Base-by-base conservation (phyloP, 768 basidiomycete species). In the Tricholoma terreum region DNA sequence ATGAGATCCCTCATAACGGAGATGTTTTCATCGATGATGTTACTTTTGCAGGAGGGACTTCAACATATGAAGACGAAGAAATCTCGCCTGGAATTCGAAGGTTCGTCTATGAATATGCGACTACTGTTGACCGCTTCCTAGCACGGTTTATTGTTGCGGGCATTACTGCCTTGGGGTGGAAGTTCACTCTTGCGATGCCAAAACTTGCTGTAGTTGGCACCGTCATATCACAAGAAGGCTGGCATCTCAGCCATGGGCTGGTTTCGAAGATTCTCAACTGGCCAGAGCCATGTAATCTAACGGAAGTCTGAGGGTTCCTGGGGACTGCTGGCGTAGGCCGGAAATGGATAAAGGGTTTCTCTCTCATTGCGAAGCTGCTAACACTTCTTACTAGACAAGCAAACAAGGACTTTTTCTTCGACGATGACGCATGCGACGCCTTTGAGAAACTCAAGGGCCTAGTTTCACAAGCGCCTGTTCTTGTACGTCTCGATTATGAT, bases 401-500 rank as follows among this genome's bases (percentile, higher is more conserved):
- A 1, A 55, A 60, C 1, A 5, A 31, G 1, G 63, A 69, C 3
- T 77, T 77, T 53, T 35, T 22, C 9, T 73, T 74, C 55, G 57
- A 57, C 10, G 55, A 63, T 1, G 52, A 61, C 3, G 59, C 65
- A 12, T 50, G 59, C 3, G 56, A 62, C 12, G 71, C 73, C 0
- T 61, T 72, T 42, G 55, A 71, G 0, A 33, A 27, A 1, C 56
- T 75, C 0, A 74, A 76, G 50, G 34, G 53, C 0, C 33, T 46
- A 0, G 57, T 73, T 1, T 15, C 63, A 0, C 11, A 30, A 0
- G 65, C 70, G 0, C 75, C 75, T 0, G 69, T 71, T 0, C 56
- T 77, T 0, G 53, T 66, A 1, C 58, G 63, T 2, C 64, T 78
- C 15, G 69, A 79, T 58, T 79, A 77, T 38, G 22, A 50, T 0